Conservation (phyloP, 208 protist species). For the Leishmania major region DNA sequence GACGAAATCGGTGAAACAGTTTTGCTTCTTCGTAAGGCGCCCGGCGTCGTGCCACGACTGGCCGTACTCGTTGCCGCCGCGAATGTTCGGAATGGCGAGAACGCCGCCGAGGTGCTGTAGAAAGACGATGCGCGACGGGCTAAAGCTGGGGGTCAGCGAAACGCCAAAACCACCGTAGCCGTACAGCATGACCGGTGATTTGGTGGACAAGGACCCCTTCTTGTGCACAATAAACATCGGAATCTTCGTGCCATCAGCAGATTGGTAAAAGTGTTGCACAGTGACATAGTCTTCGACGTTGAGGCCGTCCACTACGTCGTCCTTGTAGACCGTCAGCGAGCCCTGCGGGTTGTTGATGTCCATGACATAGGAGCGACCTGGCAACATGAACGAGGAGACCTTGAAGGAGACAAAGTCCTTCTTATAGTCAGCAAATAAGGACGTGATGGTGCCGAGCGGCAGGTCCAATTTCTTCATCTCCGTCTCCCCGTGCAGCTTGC, state of each 20-base stretch:
- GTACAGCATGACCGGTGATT: slow-evolving; percentile 89
- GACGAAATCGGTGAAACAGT: slow-evolving; percentile 92
- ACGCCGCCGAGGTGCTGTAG: slow-evolving; percentile 84
- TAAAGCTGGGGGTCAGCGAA: slow-evolving; percentile 85
- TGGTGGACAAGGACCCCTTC: slow-evolving; percentile 66
- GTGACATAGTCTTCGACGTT: slow-evolving; percentile 70
- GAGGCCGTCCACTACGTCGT: slow-evolving; percentile 77
- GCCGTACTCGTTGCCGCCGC: slow-evolving; percentile 96
- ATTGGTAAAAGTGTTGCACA: slow-evolving; percentile 92
- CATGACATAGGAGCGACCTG: slow-evolving; percentile 81
- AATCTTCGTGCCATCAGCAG: slow-evolving; percentile 91
- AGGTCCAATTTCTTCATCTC: slow-evolving; percentile 53
- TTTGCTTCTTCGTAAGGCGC: slow-evolving; percentile 80
- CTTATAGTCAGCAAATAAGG: slow-evolving; percentile 52
- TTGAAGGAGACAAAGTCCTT: slow-evolving; percentile 89
- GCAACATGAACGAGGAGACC: slow-evolving; percentile 90
- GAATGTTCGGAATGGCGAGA: slow-evolving; percentile 93
- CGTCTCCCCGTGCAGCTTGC: slow-evolving; percentile 38
- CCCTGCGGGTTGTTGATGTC: slow-evolving; percentile 72
- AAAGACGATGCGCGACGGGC: slow-evolving; percentile 73
- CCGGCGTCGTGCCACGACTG: slow-evolving; percentile 93
- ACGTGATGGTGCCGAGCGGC: slow-evolving; percentile 80
- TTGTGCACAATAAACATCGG: slow-evolving; percentile 94
- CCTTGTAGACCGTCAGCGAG: slow-evolving; percentile 65
- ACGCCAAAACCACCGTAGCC: slow-evolving; percentile 96